A percentile compares a stretch with the other conserved stretches of the same genome.
Evolutionary conservation across 192 early-diverging fungal genomes (phyloP).

Genomic region (Kappamyces sp.): DNA sequence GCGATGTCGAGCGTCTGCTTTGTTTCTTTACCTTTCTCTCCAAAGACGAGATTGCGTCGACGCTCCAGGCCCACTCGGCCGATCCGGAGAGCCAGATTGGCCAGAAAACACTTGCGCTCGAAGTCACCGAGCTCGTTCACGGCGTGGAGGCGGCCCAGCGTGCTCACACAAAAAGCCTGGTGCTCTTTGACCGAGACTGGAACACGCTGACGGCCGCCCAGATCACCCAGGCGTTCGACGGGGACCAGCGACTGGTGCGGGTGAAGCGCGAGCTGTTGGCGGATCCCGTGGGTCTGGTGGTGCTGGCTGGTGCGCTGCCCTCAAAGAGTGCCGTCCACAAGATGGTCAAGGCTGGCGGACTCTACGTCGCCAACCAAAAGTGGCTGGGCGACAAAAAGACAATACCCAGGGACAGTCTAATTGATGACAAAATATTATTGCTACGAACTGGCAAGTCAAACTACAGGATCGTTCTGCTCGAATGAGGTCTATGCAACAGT

Average conservation of each 20-base stretch:
- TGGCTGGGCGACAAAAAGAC: conserved; percentile 35
- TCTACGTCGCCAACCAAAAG: conserved; percentile 71
- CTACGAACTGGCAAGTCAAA: conserved; percentile 76
- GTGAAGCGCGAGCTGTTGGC: conserved; percentile 35
- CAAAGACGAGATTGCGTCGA: conserved; percentile 46
- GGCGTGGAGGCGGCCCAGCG: conserved; percentile 59
- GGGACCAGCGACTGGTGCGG: conserved; percentile 55
- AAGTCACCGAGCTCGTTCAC: conserved; percentile 87
- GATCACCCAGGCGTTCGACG: conserved; percentile 67
- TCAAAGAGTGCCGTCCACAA: conserved; percentile 59
- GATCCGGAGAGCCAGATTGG: conserved; percentile 66
- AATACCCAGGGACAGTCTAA: conserved; percentile 46
- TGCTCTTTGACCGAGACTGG: conserved; percentile 59
- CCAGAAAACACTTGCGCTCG: conserved; percentile 69
- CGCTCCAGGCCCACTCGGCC: conserved; percentile 59
- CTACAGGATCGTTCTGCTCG: conserved; percentile 53
- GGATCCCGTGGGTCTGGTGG: conserved; percentile 45
- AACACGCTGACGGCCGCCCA: conserved; percentile 40
- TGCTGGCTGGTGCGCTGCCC: conserved; percentile 44
- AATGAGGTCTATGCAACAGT: conserved; percentile 26
- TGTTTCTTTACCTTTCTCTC: conserved; percentile 77
- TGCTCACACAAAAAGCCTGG: conserved; percentile 64
- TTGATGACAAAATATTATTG: conserved; percentile 62
- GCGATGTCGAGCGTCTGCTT: conserved; percentile 70
- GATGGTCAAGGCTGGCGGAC: conserved; percentile 66